Evolutionary conservation across 345 rosid genomes (phyloP).

Genomic region (Lepidium africanum): DNA sequence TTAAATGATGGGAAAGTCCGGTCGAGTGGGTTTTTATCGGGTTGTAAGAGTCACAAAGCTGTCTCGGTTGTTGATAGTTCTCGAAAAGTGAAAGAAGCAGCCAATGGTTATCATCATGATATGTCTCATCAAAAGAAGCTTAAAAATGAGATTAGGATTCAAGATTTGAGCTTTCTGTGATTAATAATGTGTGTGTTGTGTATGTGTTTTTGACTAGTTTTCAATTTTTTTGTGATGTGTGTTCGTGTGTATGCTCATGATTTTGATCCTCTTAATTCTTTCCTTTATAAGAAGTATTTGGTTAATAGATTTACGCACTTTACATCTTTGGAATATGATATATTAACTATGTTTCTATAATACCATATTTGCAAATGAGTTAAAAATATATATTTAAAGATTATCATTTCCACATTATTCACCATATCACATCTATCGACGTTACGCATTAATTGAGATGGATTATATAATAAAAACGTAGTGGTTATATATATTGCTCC

Average conservation of each 20-base stretch:
- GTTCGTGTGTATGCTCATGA: background rate
- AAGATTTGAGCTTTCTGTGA: slow-evolving; percentile 30
- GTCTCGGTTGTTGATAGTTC: slow-evolving; percentile 49
- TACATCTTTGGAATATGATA: too few species aligned
- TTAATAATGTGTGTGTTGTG: background rate
- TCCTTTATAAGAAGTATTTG: background rate
- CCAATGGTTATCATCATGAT: slow-evolving; percentile 11
- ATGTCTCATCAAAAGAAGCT: slow-evolving; percentile 23
- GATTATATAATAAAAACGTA: background rate
- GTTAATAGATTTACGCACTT: too few species aligned
- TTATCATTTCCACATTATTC: slow-evolving; percentile 1
- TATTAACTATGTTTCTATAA: too few species aligned
- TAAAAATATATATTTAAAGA: background rate
- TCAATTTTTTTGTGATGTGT: background rate
- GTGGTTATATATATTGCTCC: background rate
- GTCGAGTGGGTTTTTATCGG: slow-evolving; percentile 41
- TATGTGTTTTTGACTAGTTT: background rate
- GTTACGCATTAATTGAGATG: background rate
- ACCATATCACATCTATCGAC: slow-evolving; percentile 3
- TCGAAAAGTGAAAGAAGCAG: slow-evolving; percentile 10
- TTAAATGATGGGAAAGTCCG: slow-evolving; percentile 28
- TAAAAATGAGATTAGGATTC: slow-evolving; percentile 27
- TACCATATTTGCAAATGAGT: background rate
- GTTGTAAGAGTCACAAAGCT: slow-evolving; percentile 71
- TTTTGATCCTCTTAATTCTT: background rate